phyloP scores from a whole-genome alignment of 495 filamentous ascomycete species.

The Daldinia loculata region DNA sequence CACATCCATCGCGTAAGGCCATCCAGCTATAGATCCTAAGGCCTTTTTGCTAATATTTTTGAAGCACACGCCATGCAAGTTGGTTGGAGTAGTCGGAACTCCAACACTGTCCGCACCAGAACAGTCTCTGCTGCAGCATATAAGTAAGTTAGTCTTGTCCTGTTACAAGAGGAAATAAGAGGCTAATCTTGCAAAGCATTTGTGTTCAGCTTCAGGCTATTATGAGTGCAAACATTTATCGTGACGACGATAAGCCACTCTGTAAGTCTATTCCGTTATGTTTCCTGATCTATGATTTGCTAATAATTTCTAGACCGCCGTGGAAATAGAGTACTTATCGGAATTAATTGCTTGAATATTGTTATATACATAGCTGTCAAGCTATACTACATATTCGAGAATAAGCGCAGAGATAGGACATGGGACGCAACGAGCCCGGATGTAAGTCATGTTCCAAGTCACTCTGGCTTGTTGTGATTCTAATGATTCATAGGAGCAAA shows the following conservation, averaged over 20 bases:
- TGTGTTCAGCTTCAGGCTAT: slow-evolving; percentile 8
- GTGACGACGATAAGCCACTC: slow-evolving; percentile 3
- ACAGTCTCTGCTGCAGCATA: slow-evolving; percentile 8
- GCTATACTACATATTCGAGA: background rate
- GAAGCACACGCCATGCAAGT: slow-evolving; percentile 5
- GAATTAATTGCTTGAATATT: slow-evolving; percentile 2
- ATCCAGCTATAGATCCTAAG: background rate
- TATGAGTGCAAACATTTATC: slow-evolving; percentile 4
- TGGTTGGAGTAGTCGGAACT: slow-evolving; percentile 9
- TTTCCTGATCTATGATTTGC: background rate
- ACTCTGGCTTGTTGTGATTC: background rate
- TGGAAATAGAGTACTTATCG: slow-evolving; percentile 3
- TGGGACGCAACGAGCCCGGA: background rate
- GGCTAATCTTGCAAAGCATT: background rate
- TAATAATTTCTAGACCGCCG: background rate
- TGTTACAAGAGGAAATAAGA: background rate
- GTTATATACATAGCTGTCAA: background rate
- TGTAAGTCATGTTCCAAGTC: background rate
- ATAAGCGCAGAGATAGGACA: slow-evolving; percentile 3
- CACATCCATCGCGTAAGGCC: slow-evolving; percentile 3
- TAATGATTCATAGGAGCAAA: slow-evolving; percentile 5
- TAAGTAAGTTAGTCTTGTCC: background rate
- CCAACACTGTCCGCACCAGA: slow-evolving; percentile 10
- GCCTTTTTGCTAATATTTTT: background rate
- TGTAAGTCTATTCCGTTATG: background rate